Percentiles rank a stretch among this genome's conserved stretches.
Evolutionary conservation across 192 early-diverging fungal species (phyloP).

Genomic region (Gigaspora rosea): DNA sequence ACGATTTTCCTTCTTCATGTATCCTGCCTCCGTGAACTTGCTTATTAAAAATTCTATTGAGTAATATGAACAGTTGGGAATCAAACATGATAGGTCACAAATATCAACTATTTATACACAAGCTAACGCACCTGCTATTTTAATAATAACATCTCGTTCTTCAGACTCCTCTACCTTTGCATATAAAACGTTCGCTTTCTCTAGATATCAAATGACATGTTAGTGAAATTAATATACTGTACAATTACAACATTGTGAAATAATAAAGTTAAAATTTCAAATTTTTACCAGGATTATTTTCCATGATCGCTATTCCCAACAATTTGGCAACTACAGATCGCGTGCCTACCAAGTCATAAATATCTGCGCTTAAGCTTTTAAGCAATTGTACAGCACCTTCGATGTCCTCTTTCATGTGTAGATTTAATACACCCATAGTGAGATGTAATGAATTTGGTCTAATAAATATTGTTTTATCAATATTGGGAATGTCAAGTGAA

Average conservation of each 20-base stretch:
- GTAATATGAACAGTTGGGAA: no score
- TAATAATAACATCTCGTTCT: not conserved
- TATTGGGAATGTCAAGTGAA: not conserved
- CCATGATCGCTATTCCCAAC: not conserved
- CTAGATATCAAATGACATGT: not conserved
- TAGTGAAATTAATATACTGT: not conserved
- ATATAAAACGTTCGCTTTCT: constrained; percentile 1
- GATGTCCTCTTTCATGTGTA: constrained; percentile 7
- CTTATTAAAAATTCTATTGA: not conserved
- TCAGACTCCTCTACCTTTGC: not conserved
- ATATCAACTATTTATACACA: not conserved
- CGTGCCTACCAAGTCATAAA: constrained; percentile 1
- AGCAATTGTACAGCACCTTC: constrained; percentile 14
- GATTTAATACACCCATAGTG: constrained; percentile 10
- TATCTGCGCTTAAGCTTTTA: not conserved
- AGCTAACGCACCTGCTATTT: not conserved
- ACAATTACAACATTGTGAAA: not conserved
- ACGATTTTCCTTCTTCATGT: not conserved
- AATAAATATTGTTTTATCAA: not conserved
- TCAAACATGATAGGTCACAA: not conserved
- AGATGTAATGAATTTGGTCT: not conserved
- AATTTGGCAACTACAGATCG: not conserved
- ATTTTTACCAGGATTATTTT: not conserved
- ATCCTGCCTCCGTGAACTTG: not conserved
- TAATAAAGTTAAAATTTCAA: not conserved